Evolutionary conservation across 163 green algal species (phyloP), one percentile per base, ranked within the genome.

Genomic region (Trebouxiophyceae sp.): DNA sequence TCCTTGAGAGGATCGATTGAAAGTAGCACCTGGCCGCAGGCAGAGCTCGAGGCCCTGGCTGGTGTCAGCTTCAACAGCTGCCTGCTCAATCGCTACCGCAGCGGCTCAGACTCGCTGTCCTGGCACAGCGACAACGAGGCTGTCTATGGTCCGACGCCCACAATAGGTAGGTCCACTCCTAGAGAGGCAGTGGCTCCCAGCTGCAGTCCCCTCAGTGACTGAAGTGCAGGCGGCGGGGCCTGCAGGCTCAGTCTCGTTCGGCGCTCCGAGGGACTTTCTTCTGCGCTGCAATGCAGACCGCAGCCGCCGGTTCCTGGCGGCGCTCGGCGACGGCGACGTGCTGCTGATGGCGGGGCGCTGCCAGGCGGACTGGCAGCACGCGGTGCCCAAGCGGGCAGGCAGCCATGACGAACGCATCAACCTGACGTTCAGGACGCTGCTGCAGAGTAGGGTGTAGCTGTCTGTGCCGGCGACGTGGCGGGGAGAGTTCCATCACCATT

Each of bases 61-160:
- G 60, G 45, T 2, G 54, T 31, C 0, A 58, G 3, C 26, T 89
- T 86, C 76, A 86, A 89, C 72, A 77, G 57, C 23, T 84, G 75
- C 66, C 59, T 92, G 63, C 73, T 91, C 6, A 92, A 91, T 34
- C 45, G 78, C 8, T 92, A 92, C 63, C 68, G 79, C 2, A 58
- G 74, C 57, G 86, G 84, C 24, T 62, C 47, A 1, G 79, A 91
- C 63, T 59, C 77, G 32, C 63, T 91, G n/a, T 65, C 60, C 0
- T 93, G 84, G 84, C 86, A 93, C 65, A 75, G 73, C 39, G 81
- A 89, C 66, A 80, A 81, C 28, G 82, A 88, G 65, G 50, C 73
- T 23, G 54, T 85, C n/a, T 88, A 84, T 44, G 79, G 80, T 1
- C 12, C 23, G 3, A 20, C 71, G 1, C 74, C 74, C 24, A 69